Conservation (phyloP, 176 grass and related monocot species). For the Eremochloa ophiuroides region DNA sequence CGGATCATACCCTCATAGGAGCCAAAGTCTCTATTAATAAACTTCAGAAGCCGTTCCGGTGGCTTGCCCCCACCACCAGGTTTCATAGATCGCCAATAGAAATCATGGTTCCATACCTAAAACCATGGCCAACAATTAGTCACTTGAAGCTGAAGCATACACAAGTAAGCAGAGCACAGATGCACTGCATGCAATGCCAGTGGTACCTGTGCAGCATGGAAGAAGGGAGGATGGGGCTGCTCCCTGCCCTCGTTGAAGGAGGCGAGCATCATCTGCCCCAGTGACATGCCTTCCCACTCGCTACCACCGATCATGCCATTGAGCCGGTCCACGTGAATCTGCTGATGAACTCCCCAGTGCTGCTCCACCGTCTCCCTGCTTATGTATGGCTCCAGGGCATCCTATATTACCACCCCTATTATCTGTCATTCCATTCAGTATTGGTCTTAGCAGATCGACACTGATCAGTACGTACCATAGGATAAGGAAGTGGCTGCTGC, state of each 20-base stretch:
- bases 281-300: slow-evolving; percentile 61
- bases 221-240: slow-evolving; percentile 56
- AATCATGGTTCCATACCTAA: slow-evolving; percentile 96
- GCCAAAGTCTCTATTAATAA: slow-evolving; percentile 83
- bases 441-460: neutral
- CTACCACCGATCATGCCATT: slow-evolving; percentile 68
- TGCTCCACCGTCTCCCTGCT: slow-evolving; percentile 67
- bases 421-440: neutral
- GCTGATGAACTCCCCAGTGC: slow-evolving; percentile 78
- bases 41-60: slow-evolving; percentile 43
- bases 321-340: slow-evolving; percentile 55
- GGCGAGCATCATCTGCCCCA: slow-evolving; percentile 59
- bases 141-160: neutral
- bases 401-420: slow-evolving; percentile 2
- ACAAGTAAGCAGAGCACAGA: neutral
- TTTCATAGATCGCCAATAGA: slow-evolving; percentile 85
- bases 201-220: slow-evolving; percentile 70
- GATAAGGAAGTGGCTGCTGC: slow-evolving; percentile 61
- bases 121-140: slow-evolving; percentile 8
- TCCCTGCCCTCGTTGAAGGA: slow-evolving; percentile 75
- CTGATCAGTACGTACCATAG: slow-evolving; percentile 31
- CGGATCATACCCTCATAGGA: slow-evolving; percentile 59
- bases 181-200: neutral
- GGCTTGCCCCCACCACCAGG: slow-evolving; percentile 61
- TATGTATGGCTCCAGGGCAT: slow-evolving; percentile 80